Conservation (phyloP, 345 rosid genomes). For the Tarenaya hassleriana region DNA sequence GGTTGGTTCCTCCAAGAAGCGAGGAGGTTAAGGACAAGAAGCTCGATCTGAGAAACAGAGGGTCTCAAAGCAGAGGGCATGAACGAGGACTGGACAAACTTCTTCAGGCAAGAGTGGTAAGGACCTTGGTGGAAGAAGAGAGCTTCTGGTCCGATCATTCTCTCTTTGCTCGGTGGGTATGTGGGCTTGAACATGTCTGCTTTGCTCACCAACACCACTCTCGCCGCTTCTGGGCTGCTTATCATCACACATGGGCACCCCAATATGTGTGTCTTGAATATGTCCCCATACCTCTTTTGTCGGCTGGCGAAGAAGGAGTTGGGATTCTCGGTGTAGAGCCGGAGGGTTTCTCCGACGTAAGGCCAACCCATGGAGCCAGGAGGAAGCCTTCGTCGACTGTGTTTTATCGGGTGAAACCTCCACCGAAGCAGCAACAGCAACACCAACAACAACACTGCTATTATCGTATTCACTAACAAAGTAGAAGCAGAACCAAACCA, state of each 20-base stretch:
- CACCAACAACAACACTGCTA: constrained; percentile 22
- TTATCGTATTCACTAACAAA: constrained; percentile 9
- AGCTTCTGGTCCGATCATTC: constrained; percentile 79
- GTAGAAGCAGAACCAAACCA: constrained; percentile 16
- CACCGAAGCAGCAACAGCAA: constrained; percentile 32
- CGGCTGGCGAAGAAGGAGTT: constrained; percentile 73
- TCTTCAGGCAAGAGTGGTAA: constrained; percentile 64
- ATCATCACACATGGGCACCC: constrained; percentile 99
- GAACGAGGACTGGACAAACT: constrained; percentile 64
- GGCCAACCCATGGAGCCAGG: constrained; percentile 99
- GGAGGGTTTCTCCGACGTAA: constrained; percentile 84
- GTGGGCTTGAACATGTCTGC: constrained; percentile 87
- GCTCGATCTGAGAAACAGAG: constrained; percentile 66
- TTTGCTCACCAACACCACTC: constrained; percentile 52
- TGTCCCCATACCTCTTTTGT: constrained; percentile 75
- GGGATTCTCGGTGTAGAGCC: constrained; percentile 76
- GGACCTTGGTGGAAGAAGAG: constrained; percentile 83
- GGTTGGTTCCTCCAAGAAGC: constrained; percentile 47
- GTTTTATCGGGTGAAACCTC: constrained; percentile 28
- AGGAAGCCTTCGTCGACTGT: constrained; percentile 46
- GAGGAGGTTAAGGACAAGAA: constrained; percentile 44
- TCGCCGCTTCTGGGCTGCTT: constrained; percentile 81
- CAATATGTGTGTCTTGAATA: constrained; percentile 83
- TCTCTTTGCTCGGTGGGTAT: constrained; percentile 87
- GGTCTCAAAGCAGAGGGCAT: constrained; percentile 62